Evolutionary conservation across 306 rosid species (phyloP).

Genomic region (Quercus ilex): DNA sequence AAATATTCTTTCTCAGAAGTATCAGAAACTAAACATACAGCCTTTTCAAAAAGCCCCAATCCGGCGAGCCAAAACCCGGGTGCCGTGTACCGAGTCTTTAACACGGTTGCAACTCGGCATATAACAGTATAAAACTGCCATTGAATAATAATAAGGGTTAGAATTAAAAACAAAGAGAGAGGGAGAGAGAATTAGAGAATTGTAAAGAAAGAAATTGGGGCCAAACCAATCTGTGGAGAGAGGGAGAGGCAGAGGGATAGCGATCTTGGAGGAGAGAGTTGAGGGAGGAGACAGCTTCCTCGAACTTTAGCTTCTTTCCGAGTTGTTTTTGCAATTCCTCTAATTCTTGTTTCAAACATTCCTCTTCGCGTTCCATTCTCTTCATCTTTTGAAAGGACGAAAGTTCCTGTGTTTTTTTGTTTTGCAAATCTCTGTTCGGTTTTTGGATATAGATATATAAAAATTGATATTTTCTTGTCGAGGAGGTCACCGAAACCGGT

Average conservation of each 20-base stretch:
- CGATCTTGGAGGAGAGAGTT: slow-evolving; percentile 46
- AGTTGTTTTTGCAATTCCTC: slow-evolving; percentile 72
- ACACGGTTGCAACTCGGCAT: slow-evolving; percentile 77
- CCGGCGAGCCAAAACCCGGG: slow-evolving; percentile 91
- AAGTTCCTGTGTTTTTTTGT: not conserved
- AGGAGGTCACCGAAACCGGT: slow-evolving; percentile 38
- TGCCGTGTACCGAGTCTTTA: slow-evolving; percentile 78
- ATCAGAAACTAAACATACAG: slow-evolving; percentile 47
- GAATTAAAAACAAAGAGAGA: not conserved
- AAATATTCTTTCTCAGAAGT: slow-evolving; percentile 55
- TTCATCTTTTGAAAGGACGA: not conserved
- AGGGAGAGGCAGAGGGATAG: slow-evolving; percentile 62
- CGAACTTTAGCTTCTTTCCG: slow-evolving; percentile 71
- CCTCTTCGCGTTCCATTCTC: slow-evolving; percentile 54
- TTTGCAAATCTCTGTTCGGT: not conserved
- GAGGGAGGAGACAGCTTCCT: slow-evolving; percentile 59
- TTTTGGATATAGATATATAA: not conserved
- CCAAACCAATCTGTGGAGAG: slow-evolving; percentile 62
- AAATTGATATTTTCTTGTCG: slow-evolving; percentile 34
- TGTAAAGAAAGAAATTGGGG: not conserved
- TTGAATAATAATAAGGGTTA: no score
- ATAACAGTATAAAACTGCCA: slow-evolving; percentile 59
- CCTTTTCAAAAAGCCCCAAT: slow-evolving; percentile 65
- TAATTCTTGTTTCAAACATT: slow-evolving; percentile 42
- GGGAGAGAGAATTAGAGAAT: not conserved